A percentile compares a stretch with the other conserved stretches of the same genome.
Evolutionary conservation across 352 stramenopile species (phyloP).

Genomic region (Pythium dissotocum): DNA sequence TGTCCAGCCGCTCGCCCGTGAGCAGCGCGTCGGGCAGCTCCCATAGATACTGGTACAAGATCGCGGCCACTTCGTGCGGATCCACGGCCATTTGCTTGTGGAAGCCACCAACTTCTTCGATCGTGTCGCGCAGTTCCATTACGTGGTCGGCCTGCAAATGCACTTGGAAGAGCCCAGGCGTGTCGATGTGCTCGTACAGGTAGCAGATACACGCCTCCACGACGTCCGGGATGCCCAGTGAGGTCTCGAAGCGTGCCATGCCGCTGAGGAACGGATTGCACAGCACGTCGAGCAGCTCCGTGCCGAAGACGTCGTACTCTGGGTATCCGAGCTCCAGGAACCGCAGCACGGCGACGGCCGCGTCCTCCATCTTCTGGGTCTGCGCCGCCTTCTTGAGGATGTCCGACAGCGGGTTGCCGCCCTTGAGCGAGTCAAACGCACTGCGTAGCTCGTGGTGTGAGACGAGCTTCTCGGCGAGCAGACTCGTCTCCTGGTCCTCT

Average conservation of each 20-base stretch:
- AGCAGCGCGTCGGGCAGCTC: conserved; percentile 79
- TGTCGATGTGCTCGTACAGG: conserved; percentile 75
- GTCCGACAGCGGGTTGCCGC: conserved; percentile 75
- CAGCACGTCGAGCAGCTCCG: conserved; percentile 68
- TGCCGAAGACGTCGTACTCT: conserved; percentile 84
- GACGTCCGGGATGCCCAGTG: conserved; percentile 81
- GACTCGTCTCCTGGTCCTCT: conserved; percentile 57
- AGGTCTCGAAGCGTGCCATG: conserved; percentile 83
- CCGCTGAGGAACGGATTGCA: conserved; percentile 85
- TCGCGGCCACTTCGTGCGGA: conserved; percentile 73
- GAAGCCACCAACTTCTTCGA: conserved; percentile 81
- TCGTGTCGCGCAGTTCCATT: conserved; percentile 75
- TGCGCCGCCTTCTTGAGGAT: conserved; percentile 59
- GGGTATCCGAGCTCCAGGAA: conserved; percentile 86
- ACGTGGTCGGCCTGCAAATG: conserved; percentile 77
- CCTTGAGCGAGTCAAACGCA: conserved; percentile 71
- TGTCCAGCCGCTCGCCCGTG: conserved; percentile 68
- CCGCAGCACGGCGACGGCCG: conserved; percentile 64
- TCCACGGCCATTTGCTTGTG: conserved; percentile 84
- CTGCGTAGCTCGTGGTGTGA: conserved; percentile 71
- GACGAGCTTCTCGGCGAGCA: conserved; percentile 75
- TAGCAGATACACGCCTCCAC: conserved; percentile 80
- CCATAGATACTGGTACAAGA: conserved; percentile 84
- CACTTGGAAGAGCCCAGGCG: conserved; percentile 77
- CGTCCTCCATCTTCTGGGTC: conserved; percentile 71